A percentile compares a stretch with the other conserved stretches of the same genome.
phyloP scores from a whole-genome alignment of 1,284 basidiomycete species.

The Thelephora terrestris region DNA sequence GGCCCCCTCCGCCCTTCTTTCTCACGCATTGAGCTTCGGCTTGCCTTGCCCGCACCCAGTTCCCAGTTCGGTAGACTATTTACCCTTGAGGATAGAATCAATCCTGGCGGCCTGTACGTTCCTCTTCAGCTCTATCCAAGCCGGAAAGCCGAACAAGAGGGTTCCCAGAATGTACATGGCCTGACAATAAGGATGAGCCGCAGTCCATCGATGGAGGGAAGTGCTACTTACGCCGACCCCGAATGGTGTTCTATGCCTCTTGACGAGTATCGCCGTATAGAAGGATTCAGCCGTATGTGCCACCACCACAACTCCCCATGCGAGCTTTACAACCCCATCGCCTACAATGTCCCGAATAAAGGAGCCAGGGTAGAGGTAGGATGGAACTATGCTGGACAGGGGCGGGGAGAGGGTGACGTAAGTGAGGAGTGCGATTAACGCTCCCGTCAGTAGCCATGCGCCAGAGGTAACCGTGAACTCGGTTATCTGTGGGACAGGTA shows the following conservation, averaged over 20 bases:
- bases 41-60: too few species aligned
- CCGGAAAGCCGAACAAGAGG: conserved; percentile 40
- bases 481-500: conserved; percentile 50
- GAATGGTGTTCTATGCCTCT: conserved; percentile 44
- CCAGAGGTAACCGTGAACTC: conserved; percentile 40
- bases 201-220: conserved; percentile 6
- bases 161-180: conserved; percentile 40
- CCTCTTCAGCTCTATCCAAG: conserved; percentile 40
- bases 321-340: conserved; percentile 14
- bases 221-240: conserved; percentile 38
- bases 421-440: conserved; percentile 23
- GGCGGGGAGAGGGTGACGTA: conserved; percentile 32
- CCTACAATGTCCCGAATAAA: conserved; percentile 10
- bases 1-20: too few species aligned
- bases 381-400: conserved; percentile 16
- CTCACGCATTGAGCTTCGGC: too few species aligned
- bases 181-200: conserved; percentile 23
- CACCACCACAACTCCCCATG: conserved; percentile 22
- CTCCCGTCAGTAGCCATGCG: conserved; percentile 11
- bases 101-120: conserved; percentile 58
- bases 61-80: too few species aligned
- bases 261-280: conserved; percentile 44
- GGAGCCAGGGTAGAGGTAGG: conserved; percentile 11
- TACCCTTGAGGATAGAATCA: conserved; percentile 61
- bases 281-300: conserved; percentile 41